Evolutionary conservation across 2,329 filamentous ascomycete species (phyloP), one percentile per base, ranked within the genome.

Genomic region (Cryphonectria naterciae): DNA sequence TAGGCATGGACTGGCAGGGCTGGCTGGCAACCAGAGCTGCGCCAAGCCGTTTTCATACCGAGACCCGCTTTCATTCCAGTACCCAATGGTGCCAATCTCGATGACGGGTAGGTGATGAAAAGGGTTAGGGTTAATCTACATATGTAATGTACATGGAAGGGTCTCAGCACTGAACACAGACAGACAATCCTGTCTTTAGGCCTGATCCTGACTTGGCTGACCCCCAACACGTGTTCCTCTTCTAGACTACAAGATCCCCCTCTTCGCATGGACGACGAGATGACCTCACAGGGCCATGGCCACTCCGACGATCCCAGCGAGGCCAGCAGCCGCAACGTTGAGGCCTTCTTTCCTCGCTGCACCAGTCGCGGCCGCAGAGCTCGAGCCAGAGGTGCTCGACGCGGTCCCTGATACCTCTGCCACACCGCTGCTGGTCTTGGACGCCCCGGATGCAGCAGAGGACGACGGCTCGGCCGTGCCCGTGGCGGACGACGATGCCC

Each of bases 221-320:
- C 10, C 56, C 11, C 19, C 25, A 35, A 37, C 19, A 61, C 28
- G 32, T 61, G 28, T 3, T 25, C 22, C 8, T 32, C 32, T 58
- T 17, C 32, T 61, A 1, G 4, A 2, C 25, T 28, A 2, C 35
- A 39, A 37, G 17, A 15, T 4, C 25, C 10, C 11, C 22, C 25
- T 22, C 46, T 8, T 46, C 1, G 10, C 37, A n/a, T 10, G 22
- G 22, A 49, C 22, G 19, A 49, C 19, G 32, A 32, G 32, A 49
- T 11, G 46, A 37, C 10, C 41, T 56, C 43, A 72, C 32, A 73
- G 25, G 35, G 35, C 66, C 68, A 73, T 32, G 39, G 54, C 52
- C 10, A 72, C 28, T 11, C 71, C 69, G 35, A 64, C 11, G 7
- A 71, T 5, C 1, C 71, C 71, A 62, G 63, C 58, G 22, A 73